phyloP scores from a whole-genome alignment of 2,329 filamentous ascomycete genomes.

The Epichloe bromicola region DNA sequence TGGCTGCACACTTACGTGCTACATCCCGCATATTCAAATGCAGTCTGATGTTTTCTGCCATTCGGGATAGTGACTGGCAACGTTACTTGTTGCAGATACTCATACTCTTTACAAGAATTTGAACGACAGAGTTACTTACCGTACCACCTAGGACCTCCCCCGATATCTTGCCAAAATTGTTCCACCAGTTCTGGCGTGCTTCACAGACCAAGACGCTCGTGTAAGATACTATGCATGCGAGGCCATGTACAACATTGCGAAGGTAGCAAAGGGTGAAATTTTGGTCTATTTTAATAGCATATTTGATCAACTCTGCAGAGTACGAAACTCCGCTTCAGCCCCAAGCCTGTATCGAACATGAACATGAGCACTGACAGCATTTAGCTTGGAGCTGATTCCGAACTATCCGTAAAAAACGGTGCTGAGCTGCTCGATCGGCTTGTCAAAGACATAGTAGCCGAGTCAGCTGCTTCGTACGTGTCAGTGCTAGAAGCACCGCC shows the following conservation, averaged over 20 bases:
- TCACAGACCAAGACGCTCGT: slow-evolving; percentile 92
- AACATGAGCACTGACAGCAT: slow-evolving; percentile 1
- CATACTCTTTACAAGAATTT: neutral
- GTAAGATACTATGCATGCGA: slow-evolving; percentile 98
- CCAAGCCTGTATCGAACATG: neutral
- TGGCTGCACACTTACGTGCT: neutral
- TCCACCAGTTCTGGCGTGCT: slow-evolving; percentile 90
- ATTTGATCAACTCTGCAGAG: slow-evolving; percentile 94
- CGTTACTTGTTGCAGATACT: neutral
- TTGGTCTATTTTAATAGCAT: slow-evolving; percentile 96
- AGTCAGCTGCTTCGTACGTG: slow-evolving; percentile 88
- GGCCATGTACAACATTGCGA: slow-evolving; percentile 99
- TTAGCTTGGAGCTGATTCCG: slow-evolving; percentile 87
- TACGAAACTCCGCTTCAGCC: slow-evolving; percentile 23
- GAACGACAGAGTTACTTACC: neutral
- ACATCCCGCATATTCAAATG: neutral
- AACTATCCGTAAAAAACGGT: slow-evolving; percentile 95
- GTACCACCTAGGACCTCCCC: slow-evolving; percentile 62
- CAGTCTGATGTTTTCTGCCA: neutral
- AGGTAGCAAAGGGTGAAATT: slow-evolving; percentile 96
- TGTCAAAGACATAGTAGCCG: slow-evolving; percentile 90
- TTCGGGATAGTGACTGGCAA: neutral
- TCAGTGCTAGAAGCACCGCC: slow-evolving; percentile 62
- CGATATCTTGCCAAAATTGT: slow-evolving; percentile 89
- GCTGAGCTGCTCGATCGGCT: slow-evolving; percentile 89